Base-by-base conservation (phyloP, 1,139 yeast genomes). In the Meyerozyma smithsonii region DNA sequence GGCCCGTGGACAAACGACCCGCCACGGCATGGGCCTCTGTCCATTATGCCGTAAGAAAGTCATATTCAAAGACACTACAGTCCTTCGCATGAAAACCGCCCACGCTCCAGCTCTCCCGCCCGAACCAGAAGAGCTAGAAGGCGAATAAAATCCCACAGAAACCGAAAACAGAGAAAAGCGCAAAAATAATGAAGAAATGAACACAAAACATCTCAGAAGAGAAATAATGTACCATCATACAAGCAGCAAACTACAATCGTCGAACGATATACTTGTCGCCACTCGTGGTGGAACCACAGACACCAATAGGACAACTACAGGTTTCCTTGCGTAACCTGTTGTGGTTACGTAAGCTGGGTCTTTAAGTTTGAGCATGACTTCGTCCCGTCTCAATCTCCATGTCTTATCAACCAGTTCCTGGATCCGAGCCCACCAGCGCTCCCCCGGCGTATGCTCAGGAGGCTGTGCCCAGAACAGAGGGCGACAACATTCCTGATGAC, bases 401-500 rank as follows among this genome's bases (percentile, higher is more conserved):
- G 34, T 30, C 34, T 17, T 30, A 30, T 18, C 34, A 30, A 30
- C 34, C 34, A 30, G 34, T 30, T 15, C 8, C 34, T 8, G 15
- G 18, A 4, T 39, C 34, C 32, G 45, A 36, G 32, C 46, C 42
- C 38, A 40, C 28, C 16, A 44, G 32, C 35, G 40, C 39, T 39
- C 54, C 64, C 3, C 68, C 70, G 11, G 55, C 59, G 1, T 61
- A 61, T 43, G 45, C 38, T n/a, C 43, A 40, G 42, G 56, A 43
- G 42, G 43, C 44, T 19, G 45, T 50, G 33, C 59, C 56, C 10
- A 51, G 74, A 43, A 48, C 51, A 10, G 63, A 54, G 12, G 72
- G 70, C 12, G 77, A 72, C 50, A 60, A 68, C 48, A 54, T 78
- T 37, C 84, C 84, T 3, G 95, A 87, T 53, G 95, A 87, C 61